Base-by-base conservation (phyloP, 2,329 filamentous ascomycete species). In the Cladosporium sp. region DNA sequence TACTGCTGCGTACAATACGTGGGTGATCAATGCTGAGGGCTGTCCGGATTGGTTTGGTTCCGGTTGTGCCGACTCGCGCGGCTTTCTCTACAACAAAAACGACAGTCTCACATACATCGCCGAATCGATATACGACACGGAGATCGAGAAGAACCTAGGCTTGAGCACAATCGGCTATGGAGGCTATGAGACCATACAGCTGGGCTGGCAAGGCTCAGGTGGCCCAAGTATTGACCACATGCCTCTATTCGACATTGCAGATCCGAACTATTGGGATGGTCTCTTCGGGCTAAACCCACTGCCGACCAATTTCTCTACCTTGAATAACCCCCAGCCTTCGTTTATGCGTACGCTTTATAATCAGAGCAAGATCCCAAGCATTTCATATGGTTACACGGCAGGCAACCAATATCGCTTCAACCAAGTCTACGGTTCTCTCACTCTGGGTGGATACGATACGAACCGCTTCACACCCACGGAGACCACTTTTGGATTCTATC, bases 61-160 rank as follows among this genome's bases (percentile, higher is more conserved):
- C 28, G 66, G 73, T 53, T 79, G 77, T 67, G 63, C 65, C 23
- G 67, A 73, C 46, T 65, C 67, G 53, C 72, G 77, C 5, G 77
- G 77, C 4, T 65, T 60, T 49, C 57, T 75, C 10, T 91, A 86
- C 74, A 80, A 85, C 65, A 77, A 80, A 8, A 78, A 77, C 16
- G 73, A 80, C 50, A 91, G 89, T 2, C 79, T 79, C 14, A 84
- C 84, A 46, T 92, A 88, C 88, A 78, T 80, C 21, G 69, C 84
- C 1, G 80, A 89, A 59, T 89, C 88, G 49, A 81, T 82, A 46
- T 91, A 84, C 80, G 79, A 86, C 68, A 80, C 90, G 44, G 87
- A 86, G 56, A 78, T 89, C 31, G 81, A 84, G 68, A 72, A 76
- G 26, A 84, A 87, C 67, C 78, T 89, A 11, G 85, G 84, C 4